phyloP scores from a whole-genome alignment of 164 flowering plant genomes.

The Vitis amurensis region DNA sequence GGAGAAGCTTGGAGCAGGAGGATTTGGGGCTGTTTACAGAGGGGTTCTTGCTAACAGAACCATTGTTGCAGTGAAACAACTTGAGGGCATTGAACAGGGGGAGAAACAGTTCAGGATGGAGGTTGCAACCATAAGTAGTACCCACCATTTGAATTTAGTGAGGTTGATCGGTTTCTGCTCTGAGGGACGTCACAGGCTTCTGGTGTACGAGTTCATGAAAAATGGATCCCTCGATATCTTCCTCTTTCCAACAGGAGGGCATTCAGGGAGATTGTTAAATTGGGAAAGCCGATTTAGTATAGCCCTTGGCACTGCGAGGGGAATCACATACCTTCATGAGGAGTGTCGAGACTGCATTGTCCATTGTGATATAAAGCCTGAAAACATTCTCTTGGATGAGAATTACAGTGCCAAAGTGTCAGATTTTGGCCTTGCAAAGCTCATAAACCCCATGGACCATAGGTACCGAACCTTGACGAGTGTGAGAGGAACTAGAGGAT shows the following conservation, averaged over 20 bases:
- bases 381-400: conserved; percentile 8
- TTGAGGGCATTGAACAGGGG: conserved; percentile 4
- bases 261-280: background rate
- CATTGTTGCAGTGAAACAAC: conserved; percentile 3
- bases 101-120: conserved; percentile 3
- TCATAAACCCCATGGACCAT: background rate
- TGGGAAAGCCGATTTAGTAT: background rate
- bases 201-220: conserved; percentile 1
- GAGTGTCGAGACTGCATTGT: background rate
- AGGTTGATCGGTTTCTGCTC: background rate
- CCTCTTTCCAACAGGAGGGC: background rate
- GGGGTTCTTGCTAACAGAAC: conserved; percentile 2
- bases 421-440: conserved; percentile 4
- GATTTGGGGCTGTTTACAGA: conserved; percentile 1
- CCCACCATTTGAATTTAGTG: conserved; percentile 3
- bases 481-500: conserved; percentile 4
- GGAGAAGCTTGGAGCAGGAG: background rate
- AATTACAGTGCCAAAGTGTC: background rate
- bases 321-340: conserved; percentile 4
- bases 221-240: background rate
- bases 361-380: background rate
- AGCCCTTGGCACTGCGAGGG: background rate
- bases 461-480: background rate
- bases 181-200: background rate
- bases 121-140: background rate